Base-by-base conservation (phyloP, 176 grass and related monocot genomes). In the Aegilops sharonensis region DNA sequence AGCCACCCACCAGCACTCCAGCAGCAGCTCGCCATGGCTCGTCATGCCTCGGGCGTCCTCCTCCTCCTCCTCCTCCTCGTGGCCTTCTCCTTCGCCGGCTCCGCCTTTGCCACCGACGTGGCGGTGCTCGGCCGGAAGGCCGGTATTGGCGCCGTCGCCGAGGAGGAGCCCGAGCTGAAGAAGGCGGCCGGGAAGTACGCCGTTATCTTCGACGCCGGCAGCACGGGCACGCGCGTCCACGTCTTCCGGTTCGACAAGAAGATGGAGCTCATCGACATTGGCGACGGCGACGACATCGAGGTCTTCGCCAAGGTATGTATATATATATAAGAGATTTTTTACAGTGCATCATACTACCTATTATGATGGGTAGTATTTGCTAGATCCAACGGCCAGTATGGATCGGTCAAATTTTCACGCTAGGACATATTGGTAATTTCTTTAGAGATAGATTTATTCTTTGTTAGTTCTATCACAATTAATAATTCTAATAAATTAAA, bases 161-260 rank as follows among this genome's bases (percentile, higher is more conserved):
- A 4, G 52, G 17, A 30, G 43, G 17, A 3, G 3, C 29, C 29
- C 15, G 27, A 3, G 50, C 29, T 14, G 27, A 5, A 4, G 23
- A 24, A 9, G 14, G 54, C 27, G 43, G 12, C 11, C 12, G 45
- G 43, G 8, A 66, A 30, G 68, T 71, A 71, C 35, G 68, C 68
- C 1, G 68, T 71, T 35, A 71, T 71, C 35, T 71, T 71, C 9
- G 68, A 71, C 20, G 34, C 35, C 1, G 68, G 68, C 9, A 71
- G 68, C 68, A 71, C 68, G 9, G 68, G 63, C 29, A 45, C 60
- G 68, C 86, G 86, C 68, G 60, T 88, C 6, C 86, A 82, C n/a
- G 61, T 82, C 68, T 88, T 76, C 71, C 57, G 40, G 30, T 88
- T 88, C 42, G 86, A 88, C 42, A 7, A 56, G 37, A 52, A 40